These are phyloP conservation scores for Cutaneotrichosporon arboriforme DNA, from an alignment of 1,284 basidiomycete genomes.

Conservation along the genomic window DNA sequence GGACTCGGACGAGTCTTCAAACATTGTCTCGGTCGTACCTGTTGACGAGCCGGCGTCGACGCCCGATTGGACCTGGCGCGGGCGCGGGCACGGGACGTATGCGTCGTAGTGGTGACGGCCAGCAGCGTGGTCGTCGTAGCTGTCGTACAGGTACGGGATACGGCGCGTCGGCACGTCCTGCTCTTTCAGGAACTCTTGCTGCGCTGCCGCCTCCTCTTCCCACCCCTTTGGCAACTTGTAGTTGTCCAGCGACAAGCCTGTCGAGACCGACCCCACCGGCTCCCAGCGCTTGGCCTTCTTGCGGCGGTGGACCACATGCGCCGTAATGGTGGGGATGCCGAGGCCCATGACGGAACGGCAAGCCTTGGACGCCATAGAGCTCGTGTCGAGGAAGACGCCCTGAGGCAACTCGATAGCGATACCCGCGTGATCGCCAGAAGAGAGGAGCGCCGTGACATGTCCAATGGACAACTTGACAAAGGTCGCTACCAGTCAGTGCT, in stretches of 20 bases:
- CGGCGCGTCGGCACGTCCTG: conserved; percentile 68
- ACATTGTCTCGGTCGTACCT: neutral
- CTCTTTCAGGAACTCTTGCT: conserved; percentile 62
- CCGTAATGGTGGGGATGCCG: conserved; percentile 18
- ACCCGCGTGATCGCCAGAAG: conserved; percentile 52
- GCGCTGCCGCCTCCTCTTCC: conserved; percentile 54
- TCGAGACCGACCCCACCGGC: conserved; percentile 57
- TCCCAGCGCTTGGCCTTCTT: conserved; percentile 54
- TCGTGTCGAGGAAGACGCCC: conserved; percentile 63
- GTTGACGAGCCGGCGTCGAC: neutral
- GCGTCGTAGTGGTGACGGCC: conserved; percentile 26
- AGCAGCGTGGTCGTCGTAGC: conserved; percentile 17
- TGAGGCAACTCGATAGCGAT: conserved; percentile 56
- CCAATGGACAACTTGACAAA: conserved; percentile 62
- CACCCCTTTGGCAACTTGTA: conserved; percentile 63
- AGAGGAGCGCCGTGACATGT: conserved; percentile 56
- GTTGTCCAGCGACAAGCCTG: conserved; percentile 62
- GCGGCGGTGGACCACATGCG: conserved; percentile 20
- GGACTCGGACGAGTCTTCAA: conserved; percentile 10
- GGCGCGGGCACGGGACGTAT: conserved; percentile 30
- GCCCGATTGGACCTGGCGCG: neutral
- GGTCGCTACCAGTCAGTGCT: conserved; percentile 53
- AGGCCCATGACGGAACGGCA: conserved; percentile 41
- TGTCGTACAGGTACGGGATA: conserved; percentile 56
- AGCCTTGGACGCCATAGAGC: conserved; percentile 63